phyloP scores from a whole-genome alignment of 83 land plant species.

The Thuja plicata region DNA sequence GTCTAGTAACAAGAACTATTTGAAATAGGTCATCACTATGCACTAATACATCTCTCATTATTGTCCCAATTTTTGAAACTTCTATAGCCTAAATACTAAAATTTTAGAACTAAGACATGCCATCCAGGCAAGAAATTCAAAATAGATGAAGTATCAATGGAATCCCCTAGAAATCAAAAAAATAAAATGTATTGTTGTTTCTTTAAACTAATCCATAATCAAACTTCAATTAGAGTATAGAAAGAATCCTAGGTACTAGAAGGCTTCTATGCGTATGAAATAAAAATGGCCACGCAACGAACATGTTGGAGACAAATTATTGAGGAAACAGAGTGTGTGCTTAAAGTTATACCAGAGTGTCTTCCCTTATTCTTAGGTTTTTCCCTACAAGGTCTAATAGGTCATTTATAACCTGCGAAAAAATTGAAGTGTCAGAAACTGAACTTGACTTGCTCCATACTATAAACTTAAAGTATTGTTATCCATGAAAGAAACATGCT shows the following conservation, averaged over 20 bases:
- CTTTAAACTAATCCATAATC: too few relatives aligned
- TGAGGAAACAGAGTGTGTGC: not conserved
- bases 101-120: too few relatives aligned
- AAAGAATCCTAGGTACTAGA: conserved; percentile 6
- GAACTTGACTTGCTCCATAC: too few relatives aligned
- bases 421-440: not conserved
- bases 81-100: too few relatives aligned
- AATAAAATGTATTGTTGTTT: not conserved
- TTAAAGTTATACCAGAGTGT: conserved; percentile 83
- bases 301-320: too few relatives aligned
- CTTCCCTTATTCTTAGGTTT: conserved; percentile 90
- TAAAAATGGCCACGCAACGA: not conserved
- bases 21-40: too few relatives aligned
- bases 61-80: too few relatives aligned
- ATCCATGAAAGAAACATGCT: not conserved
- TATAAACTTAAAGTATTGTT: not conserved
- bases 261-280: not conserved
- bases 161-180: not conserved
- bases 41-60: too few relatives aligned
- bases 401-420: conserved; percentile 89
- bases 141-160: not conserved
- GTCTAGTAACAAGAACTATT: too few relatives aligned
- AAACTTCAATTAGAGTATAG: too few relatives aligned
- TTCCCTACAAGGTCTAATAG: conserved; percentile 92
- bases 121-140: not conserved